Conservation (phyloP, 2,329 filamentous ascomycete genomes). For the Hypomyces rosellus region DNA sequence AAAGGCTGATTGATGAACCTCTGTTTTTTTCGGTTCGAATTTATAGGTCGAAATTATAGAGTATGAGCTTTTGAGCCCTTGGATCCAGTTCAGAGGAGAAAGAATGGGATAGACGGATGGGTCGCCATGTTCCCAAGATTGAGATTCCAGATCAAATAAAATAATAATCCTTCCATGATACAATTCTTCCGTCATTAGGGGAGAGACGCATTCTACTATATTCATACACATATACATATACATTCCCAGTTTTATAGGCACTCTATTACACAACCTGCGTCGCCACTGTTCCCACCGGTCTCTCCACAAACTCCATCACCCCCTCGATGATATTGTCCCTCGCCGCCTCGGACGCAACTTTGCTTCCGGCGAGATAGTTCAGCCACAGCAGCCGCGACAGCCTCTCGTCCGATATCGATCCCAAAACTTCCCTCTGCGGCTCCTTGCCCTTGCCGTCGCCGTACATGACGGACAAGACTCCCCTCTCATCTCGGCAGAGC, state of each 20-base stretch:
- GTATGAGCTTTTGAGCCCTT: too few relatives aligned
- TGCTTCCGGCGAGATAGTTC: slow-evolving; percentile 80
- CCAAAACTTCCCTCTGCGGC: slow-evolving; percentile 50
- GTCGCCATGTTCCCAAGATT: not conserved
- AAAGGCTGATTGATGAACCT: too few relatives aligned
- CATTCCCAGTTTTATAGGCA: not conserved
- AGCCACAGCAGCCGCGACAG: slow-evolving; percentile 80
- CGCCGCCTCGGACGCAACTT: slow-evolving; percentile 77
- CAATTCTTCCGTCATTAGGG: not conserved
- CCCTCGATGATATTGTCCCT: slow-evolving; percentile 80
- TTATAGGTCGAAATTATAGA: too few relatives aligned
- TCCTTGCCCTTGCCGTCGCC: slow-evolving; percentile 51
- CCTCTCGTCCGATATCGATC: slow-evolving; percentile 69
- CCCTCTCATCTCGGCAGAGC: slow-evolving; percentile 59
- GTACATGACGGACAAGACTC: slow-evolving; percentile 62
- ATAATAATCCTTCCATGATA: not conserved
- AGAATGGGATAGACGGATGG: not conserved
- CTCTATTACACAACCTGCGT: slow-evolving; percentile 55
- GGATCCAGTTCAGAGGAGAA: too few relatives aligned
- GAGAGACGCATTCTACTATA: not conserved
- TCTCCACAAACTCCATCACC: slow-evolving; percentile 77
- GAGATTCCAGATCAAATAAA: not conserved
- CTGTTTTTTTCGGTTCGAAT: too few relatives aligned
- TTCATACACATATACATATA: not conserved
- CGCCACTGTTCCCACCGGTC: slow-evolving; percentile 81